Evolutionary conservation across 2,329 filamentous ascomycete species (phyloP).

Genomic region (Xylariaceae sp.): DNA sequence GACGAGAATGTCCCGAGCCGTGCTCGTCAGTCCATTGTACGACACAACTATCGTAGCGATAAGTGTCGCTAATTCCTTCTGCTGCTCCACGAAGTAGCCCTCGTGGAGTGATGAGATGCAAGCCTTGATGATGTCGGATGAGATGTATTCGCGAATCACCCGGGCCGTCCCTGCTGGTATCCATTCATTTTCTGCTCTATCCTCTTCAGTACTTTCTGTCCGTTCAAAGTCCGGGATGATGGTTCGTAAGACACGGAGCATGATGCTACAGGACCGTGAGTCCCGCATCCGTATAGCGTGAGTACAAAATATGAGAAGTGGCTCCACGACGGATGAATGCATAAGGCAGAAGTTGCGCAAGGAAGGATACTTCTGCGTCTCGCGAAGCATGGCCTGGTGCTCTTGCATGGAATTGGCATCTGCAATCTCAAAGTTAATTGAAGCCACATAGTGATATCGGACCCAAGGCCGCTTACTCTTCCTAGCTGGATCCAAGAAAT

Average conservation of each 20-base stretch:
- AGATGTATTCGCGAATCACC: slow-evolving; percentile 85
- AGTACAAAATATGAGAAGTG: slow-evolving; percentile 85
- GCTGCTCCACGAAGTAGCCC: slow-evolving; percentile 92
- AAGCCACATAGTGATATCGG: slow-evolving; percentile 9
- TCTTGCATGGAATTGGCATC: slow-evolving; percentile 25
- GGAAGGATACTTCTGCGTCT: slow-evolving; percentile 47
- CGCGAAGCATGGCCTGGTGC: slow-evolving; percentile 19
- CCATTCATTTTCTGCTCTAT: slow-evolving; percentile 37
- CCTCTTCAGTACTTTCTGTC: slow-evolving; percentile 9
- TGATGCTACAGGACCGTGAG: slow-evolving; percentile 80
- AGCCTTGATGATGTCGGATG: slow-evolving; percentile 81
- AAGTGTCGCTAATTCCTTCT: slow-evolving; percentile 84
- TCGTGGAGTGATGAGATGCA: slow-evolving; percentile 91
- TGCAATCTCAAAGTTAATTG: slow-evolving; percentile 10
- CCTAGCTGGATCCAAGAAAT: slow-evolving; percentile 75
- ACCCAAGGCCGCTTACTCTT: slow-evolving; percentile 49
- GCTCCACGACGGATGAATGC: slow-evolving; percentile 76
- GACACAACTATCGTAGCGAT: slow-evolving; percentile 82
- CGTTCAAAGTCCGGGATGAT: slow-evolving; percentile 72
- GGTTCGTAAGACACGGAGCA: slow-evolving; percentile 80
- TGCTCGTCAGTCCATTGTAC: slow-evolving; percentile 67
- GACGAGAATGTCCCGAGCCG: slow-evolving; percentile 72
- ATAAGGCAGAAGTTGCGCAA: slow-evolving; percentile 82
- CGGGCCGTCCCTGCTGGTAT: slow-evolving; percentile 54
- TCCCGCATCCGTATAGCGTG: slow-evolving; percentile 89